Evolutionary conservation across 306 rosid species (phyloP).

Genomic region (Prunus persica): DNA sequence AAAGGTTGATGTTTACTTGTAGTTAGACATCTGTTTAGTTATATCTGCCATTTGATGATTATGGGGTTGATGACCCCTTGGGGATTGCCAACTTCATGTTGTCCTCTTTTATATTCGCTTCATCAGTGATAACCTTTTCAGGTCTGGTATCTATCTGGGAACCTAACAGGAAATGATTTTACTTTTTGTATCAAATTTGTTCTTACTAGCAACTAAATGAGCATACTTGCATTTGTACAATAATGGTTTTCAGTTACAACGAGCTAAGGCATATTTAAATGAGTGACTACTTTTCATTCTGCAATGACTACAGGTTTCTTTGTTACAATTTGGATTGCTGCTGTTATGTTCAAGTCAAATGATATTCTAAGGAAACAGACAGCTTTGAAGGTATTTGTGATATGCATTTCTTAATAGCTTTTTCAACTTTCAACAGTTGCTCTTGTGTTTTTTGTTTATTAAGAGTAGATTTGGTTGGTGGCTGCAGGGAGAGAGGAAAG

Average conservation of each 20-base stretch:
- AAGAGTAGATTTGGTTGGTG: constrained; percentile 25
- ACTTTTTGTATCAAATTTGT: background rate
- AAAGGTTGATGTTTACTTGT: background rate
- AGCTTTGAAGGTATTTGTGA: constrained; percentile 29
- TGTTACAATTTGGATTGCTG: constrained; percentile 84
- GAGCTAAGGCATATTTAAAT: background rate
- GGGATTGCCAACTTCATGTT: background rate
- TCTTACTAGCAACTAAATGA: background rate
- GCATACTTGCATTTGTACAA: background rate
- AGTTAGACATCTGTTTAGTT: background rate
- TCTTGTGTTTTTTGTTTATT: constrained; percentile 16
- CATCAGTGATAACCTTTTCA: constrained; percentile 3
- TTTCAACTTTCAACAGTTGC: background rate
- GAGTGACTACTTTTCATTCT: background rate
- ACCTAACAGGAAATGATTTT: background rate
- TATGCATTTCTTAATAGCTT: background rate
- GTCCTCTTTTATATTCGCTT: background rate
- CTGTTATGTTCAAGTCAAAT: constrained; percentile 88
- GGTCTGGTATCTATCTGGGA: background rate
- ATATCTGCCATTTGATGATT: background rate
- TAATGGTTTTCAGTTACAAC: background rate
- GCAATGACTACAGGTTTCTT: constrained; percentile 40
- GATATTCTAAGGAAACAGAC: constrained; percentile 87
- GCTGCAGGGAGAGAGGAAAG: constrained; percentile 95
- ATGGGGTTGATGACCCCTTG: background rate